Percentiles rank a stretch among this genome's conserved stretches.
phyloP scores from a whole-genome alignment of 495 filamentous ascomycete species.

The Rhypophila decipiens region DNA sequence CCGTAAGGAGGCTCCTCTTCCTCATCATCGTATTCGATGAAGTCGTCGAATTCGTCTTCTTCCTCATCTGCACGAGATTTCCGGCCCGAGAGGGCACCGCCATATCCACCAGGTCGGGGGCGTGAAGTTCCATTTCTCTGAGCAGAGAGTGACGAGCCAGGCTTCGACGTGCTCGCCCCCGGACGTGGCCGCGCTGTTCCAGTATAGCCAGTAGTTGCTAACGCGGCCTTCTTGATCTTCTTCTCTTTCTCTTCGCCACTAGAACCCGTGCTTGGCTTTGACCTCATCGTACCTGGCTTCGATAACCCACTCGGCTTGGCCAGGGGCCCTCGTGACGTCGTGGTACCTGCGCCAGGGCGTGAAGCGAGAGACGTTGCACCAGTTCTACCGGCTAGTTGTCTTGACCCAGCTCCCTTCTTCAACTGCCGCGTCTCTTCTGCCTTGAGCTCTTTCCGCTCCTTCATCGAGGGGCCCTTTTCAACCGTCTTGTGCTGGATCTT shows the following conservation, averaged over 20 bases:
- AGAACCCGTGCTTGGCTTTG: conserved; percentile 2
- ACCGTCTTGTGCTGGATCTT: conserved; percentile 53
- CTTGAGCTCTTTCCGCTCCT: conserved; percentile 40
- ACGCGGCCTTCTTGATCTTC: conserved; percentile 51
- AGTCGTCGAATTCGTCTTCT: conserved; percentile 48
- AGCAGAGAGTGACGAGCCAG: too few species aligned
- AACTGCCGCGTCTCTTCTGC: conserved; percentile 22
- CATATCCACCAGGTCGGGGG: too few species aligned
- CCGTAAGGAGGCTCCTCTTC: conserved; percentile 35
- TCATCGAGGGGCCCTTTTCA: conserved; percentile 37
- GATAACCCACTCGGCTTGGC: too few species aligned
- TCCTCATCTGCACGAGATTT: conserved; percentile 45
- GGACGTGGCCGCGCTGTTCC: conserved; percentile 47
- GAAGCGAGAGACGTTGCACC: conserved; percentile 12
- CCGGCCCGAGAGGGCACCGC: conserved; percentile 16
- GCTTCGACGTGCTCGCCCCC: conserved; percentile 23
- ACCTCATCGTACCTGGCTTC: conserved; percentile 14
- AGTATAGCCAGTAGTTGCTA: conserved; percentile 51
- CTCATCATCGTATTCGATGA: conserved; percentile 50
- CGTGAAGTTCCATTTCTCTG: too few species aligned
- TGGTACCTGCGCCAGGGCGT: conserved; percentile 9
- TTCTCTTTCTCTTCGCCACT: conserved; percentile 31
- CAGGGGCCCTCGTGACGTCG: too few species aligned
- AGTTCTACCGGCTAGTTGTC: conserved; percentile 12
- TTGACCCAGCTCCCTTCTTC: conserved; percentile 7